Evolutionary conservation across 805 yeast species (phyloP), one percentile per base, ranked within the genome.

Genomic region (Wickerhamiella spandovensis): DNA sequence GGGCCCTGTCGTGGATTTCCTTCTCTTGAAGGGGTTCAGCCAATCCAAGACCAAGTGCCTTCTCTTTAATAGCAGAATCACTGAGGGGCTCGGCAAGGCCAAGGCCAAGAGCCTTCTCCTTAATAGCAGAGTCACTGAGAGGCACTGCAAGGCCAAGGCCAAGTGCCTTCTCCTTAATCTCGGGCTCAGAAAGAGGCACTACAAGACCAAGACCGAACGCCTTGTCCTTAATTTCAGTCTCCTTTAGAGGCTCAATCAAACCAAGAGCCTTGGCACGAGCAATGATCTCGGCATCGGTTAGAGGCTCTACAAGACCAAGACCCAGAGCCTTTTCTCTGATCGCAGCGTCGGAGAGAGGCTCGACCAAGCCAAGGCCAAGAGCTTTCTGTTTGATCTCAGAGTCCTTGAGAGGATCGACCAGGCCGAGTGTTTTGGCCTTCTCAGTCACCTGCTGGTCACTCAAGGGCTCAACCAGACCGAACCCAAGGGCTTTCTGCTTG

Each of bases 41-140:
- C n/a, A 54, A 47, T 6, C 52, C 56, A 10, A 43, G 42, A 1
- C 32, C 35, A 13, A 45, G 45, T 15, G 52, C 59, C 5, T 35
- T 20, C n/a, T 84, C 95, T 43, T 81, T 17, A 44, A 49, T 49
- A 17, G 52, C 55, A 12, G 17, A 3, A 20, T 53, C 55, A 7
- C 12, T 46, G 1, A 35, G 28, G 10, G 71, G 67, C 5, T 73
- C 64, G 1, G 92, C 90, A 51, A 86, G 66, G 58, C 76, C 59
- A 1, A 54, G 43, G 5, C 20, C 25, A 35, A 38, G 35, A 3
- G 59, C 59, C 23, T 23, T 32, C 2, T 13, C 22, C 10, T 22
- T 3, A 8, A 57, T 37, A 9, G 56, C 53, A 10, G 24, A 46
- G 1, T 57, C 51, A 2, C 24, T 39, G 23, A 45, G 48, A 15